Base-by-base conservation (phyloP, 371 early-diverging fungal species). In the Mortierella sp. region DNA sequence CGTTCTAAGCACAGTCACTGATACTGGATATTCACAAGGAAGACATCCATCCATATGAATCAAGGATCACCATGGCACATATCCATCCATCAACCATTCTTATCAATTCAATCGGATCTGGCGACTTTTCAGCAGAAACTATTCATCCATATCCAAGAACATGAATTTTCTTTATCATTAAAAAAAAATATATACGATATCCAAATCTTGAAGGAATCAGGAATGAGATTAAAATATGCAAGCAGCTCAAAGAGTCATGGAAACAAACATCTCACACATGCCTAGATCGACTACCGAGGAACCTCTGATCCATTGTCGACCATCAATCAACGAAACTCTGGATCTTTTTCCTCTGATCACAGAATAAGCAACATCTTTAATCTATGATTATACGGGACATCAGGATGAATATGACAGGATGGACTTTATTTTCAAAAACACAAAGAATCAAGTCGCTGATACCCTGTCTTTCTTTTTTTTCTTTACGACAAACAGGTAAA, bases 401-500 rank as follows among this genome's bases (percentile, higher is more conserved):
- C 33, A 16, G 32, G 11, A 24, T 57, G 40, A 57, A 33, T 28
- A 33, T 10, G 8, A n/a, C 50, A 50, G 50, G 50, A 50, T n/a
- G 16, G 16, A 50, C 45, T 45, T 15, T 45, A 45, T 45, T 45
- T 45, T 45, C 45, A 11, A 45, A 15, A 11, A 11, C 11, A 69
- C 52, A 28, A 22, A 47, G 38, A 52, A 66, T 19, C 55, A 6
- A 16, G 21, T 45, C 11, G n/a, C 50, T 50, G n/a, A 50, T 16
- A n/a, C 50, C 50, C 5, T 50, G 50, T n/a, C 16, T 50, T 50
- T n/a, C 16, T 50, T 50, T 50, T 50, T 50, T 58, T 62, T 28
- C 10, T 33, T 38, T 8, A 57, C 38, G 38, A 11, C 53, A 65
- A 65, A 81, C 63, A 94, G 94, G 95, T 92, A 95, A 94, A 87